Evolutionary conservation across 2,329 filamentous ascomycete species (phyloP), one percentile per base, ranked within the genome.

Genomic region (Plenodomus lindquistii): DNA sequence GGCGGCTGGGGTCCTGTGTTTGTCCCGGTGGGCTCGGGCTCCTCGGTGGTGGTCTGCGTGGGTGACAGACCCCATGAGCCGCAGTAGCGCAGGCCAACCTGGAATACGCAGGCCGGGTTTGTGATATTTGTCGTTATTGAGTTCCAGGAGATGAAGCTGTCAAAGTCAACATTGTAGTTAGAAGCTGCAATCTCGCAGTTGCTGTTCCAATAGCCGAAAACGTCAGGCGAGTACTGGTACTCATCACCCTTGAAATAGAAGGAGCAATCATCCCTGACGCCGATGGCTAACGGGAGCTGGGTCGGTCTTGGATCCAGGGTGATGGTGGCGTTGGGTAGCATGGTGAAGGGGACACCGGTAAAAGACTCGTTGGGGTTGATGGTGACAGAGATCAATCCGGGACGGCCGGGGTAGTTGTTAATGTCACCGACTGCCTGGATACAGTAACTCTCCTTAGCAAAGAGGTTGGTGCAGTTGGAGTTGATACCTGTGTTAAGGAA

Each of bases 401-500:
- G n/a, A n/a, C n/a, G n/a, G n/a, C n/a, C n/a, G n/a, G 18, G 8
- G 44, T 47, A 42, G n/a, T 39, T 31, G 21, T 31, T 31, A 31
- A 8, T 31, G 27, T 31, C 27, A 31, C 27, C 27, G 27, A 31
- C 27, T 11, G 27, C 9, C 15, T 31, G 9, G 15, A 31, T 13
- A 13, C 45, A 52, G 15, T 52, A 52, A 37, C 31, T 42, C 3
- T n/a, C n/a, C 29, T 20, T 13, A 3, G 20, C 4, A 2, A 38
- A 37, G 2, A 52, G 49, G 16, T 52, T 52, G 1, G 44, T 48
- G 41, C 41, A 52, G 10, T 48, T 52, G 2, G 19, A 11, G 37
- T 48, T 42, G 37, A 52, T 39, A 13, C 6, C 11, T 42, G n/a
- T 37, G 24, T 52, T 52, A 17, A 52, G 42, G 29, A 52, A 52